Base-by-base conservation (phyloP, 2,329 filamentous ascomycete genomes). In the Tolypocladium ovalisporum region DNA sequence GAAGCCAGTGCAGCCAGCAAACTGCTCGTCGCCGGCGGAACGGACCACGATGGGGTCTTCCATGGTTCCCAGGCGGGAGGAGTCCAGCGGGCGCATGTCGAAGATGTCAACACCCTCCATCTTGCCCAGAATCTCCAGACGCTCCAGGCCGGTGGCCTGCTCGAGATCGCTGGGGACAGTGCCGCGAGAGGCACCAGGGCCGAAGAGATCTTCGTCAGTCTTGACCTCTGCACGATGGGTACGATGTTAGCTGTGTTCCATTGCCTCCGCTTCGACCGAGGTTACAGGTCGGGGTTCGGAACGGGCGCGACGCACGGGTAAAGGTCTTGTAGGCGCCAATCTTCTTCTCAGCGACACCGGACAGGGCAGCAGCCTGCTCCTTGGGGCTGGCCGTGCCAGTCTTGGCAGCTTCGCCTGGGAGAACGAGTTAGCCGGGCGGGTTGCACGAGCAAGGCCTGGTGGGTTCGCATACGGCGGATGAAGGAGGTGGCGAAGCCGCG, bases 71-170 rank as follows among this genome's bases (percentile, higher is more conserved):
- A 83, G 84, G 71, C 94, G 87, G 74, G 88, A 94, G 63, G 93
- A 82, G 74, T 97, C 94, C 67, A 99, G 84, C 62, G 94, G 94
- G 76, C 85, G 87, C 94, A 97, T 96, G 79, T 99, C 92, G 80
- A 99, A 99, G 73, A 97, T 81, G 73, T 99, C 94, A 68, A 97
- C 80, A 65, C 94, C 92, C 82, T 97, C 90, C 88, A 97, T 96
- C 86, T 99, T 99, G 78, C 94, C 94, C 73, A 99, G 82, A 70
- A 99, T 94, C 79, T 99, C 94, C 67, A 99, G 84, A 84, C 94
- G 92, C 82, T 99, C 94, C 60, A 97, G 83, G 89, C 94, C 94
- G 67, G 94, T 97, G 60, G 94, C 79, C 76, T 99, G 94, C 75
- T 97, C 91, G 72, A 96, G 76, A 76, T 99, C 94, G 77, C 90